Base-by-base conservation (phyloP, 1,284 basidiomycete genomes). In the Somion occarium region DNA sequence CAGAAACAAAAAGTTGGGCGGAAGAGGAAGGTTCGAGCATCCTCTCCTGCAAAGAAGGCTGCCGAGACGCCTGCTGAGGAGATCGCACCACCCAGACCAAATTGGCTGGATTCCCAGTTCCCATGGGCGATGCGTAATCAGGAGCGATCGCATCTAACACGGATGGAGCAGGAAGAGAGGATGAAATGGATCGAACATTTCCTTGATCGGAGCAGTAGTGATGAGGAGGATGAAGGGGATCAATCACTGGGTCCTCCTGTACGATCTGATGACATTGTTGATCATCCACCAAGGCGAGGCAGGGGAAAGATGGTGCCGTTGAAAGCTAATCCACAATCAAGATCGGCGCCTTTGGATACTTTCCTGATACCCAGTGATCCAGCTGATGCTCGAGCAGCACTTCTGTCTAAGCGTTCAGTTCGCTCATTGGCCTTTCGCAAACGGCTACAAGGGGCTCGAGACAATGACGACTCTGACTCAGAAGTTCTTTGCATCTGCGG, bases 21-120 rank as follows among this genome's bases (percentile, higher is more conserved):
- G 27, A 69, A 64, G 50, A 67, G 60, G 61, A 73, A 66, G 55
- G 56, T 62, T 22, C 51, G 59, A n/a, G 61, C 49, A 13, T 56
- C 45, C 39, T 52, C 52, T 44, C 50, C 51, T 15, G 55, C 51
- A 3, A 52, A 57, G 22, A 56, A 58, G 49, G 56, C 56, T 30
- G 48, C 41, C 24, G 46, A 19, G 2, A 59, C 56, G 0, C 22
- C 49, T 5, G 50, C 54, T n/a, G 55, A 58, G 2, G 58, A 59
- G 12, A 52, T 48, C 1, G 59, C 60, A 52, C 19, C 56, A n/a
- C 64, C 75, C 23, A 74, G 67, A 50, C 85, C 87, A 7, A 83
- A 86, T 61, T 91, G 88, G 88, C 80, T 83, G 5, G 88, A 91
- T 59, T 57, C 71, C 12, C 79, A 81, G 61, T 88, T 89, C 59